Conservation (phyloP, 768 basidiomycete species). For the Amanita subjunquillea region DNA sequence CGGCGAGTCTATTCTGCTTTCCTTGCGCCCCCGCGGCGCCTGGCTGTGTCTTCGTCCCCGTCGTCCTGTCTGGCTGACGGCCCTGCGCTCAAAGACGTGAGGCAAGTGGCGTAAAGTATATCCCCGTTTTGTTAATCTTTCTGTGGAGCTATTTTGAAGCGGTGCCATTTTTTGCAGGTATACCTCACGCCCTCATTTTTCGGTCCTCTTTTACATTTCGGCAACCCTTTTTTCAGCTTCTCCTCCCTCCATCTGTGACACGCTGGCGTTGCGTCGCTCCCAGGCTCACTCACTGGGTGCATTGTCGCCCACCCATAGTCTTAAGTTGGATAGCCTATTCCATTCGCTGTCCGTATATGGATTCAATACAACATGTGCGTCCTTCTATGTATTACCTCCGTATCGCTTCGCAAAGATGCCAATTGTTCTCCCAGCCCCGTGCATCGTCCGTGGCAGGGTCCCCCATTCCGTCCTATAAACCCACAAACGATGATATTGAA, state of each 20-base stretch:
- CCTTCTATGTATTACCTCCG: slow-evolving; percentile 1
- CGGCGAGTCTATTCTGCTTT: not conserved
- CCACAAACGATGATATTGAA: slow-evolving; percentile 81
- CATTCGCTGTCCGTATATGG: slow-evolving; percentile 3
- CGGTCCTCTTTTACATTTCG: not conserved
- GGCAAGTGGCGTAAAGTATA: slow-evolving; percentile 7
- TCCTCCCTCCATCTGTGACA: not conserved
- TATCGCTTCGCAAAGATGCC: not conserved
- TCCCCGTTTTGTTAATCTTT: slow-evolving; percentile 8
- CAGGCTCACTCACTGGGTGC: not conserved
- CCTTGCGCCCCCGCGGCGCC: not conserved
- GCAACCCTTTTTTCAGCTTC: not conserved
- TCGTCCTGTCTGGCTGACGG: not conserved
- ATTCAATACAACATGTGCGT: slow-evolving; percentile 2
- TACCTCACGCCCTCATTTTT: slow-evolving; percentile 4
- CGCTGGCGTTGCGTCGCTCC: slow-evolving; percentile 4
- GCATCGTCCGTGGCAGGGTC: slow-evolving; percentile 3
- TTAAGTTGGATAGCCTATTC: not conserved
- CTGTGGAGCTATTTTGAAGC: slow-evolving; percentile 9
- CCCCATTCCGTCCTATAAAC: slow-evolving; percentile 16
- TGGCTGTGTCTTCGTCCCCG: not conserved
- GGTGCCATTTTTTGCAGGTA: slow-evolving; percentile 7
- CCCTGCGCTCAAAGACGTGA: not conserved
- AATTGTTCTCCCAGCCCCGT: not conserved
- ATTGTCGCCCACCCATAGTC: not conserved